phyloP scores from a whole-genome alignment of 768 basidiomycete genomes.

The Neoboletus brunneissimus region DNA sequence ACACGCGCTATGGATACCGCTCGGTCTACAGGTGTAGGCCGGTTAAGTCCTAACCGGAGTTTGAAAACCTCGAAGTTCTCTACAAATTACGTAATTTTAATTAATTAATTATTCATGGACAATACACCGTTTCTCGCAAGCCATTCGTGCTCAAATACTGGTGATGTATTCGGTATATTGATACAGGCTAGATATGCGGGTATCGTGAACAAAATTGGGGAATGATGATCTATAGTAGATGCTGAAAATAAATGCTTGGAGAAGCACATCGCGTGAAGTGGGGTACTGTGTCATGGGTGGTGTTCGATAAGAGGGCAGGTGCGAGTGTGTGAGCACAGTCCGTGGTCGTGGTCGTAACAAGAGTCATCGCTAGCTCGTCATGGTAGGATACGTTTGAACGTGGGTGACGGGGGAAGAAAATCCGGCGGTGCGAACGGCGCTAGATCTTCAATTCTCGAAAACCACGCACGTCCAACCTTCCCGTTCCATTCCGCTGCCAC shows the following conservation, averaged over 20 bases:
- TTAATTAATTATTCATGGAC: too few species aligned
- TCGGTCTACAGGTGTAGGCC: too few species aligned
- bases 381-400: background rate
- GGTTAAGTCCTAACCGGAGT: too few species aligned
- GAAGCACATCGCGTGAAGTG: conserved; percentile 1
- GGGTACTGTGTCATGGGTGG: conserved; percentile 6
- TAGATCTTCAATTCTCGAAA: conserved; percentile 76
- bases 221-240: conserved; percentile 29
- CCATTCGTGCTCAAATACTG: background rate
- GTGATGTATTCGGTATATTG: conserved; percentile 22
- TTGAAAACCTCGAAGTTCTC: too few species aligned
- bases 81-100: too few species aligned
- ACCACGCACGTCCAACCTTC: conserved; percentile 71
- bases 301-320: conserved; percentile 4
- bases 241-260: conserved; percentile 22
- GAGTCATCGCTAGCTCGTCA: conserved; percentile 10
- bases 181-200: conserved; percentile 29
- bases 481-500: conserved; percentile 69
- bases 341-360: conserved; percentile 6
- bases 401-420: background rate
- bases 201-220: conserved; percentile 20
- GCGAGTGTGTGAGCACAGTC: background rate
- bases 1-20: too few species aligned
- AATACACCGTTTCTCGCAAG: background rate
- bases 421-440: conserved; percentile 1